phyloP scores from a whole-genome alignment of 768 basidiomycete genomes.

The Exsudoporus frostii region DNA sequence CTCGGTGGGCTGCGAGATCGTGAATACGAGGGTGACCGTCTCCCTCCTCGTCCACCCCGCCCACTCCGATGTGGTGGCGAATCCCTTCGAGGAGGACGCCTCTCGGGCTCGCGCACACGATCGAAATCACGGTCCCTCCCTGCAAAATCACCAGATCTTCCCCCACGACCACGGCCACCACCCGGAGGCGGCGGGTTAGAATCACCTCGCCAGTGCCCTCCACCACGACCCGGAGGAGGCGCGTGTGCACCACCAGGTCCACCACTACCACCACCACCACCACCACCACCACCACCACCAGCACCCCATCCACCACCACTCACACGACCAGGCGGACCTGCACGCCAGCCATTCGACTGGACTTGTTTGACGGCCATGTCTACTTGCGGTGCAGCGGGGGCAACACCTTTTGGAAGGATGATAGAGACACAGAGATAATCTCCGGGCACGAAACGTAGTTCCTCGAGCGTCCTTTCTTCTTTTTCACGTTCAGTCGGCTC shows the following conservation, averaged over 20 bases:
- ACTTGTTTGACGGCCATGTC: slow-evolving; percentile 41
- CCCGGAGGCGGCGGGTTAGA: slow-evolving; percentile 48
- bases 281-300: slow-evolving; percentile 47
- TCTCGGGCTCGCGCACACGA: slow-evolving; percentile 40
- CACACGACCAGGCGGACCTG: slow-evolving; percentile 35
- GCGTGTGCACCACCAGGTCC: slow-evolving; percentile 43
- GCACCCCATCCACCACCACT: slow-evolving; percentile 52
- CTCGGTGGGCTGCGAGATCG: slow-evolving; percentile 43
- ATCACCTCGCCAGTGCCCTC: slow-evolving; percentile 75
- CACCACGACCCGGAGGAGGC: slow-evolving; percentile 44
- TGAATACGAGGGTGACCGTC: slow-evolving; percentile 37
- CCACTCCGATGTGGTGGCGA: slow-evolving; percentile 48
- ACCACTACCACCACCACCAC: slow-evolving; percentile 47
- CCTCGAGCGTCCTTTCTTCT: slow-evolving; percentile 73
- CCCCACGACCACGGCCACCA: slow-evolving; percentile 43
- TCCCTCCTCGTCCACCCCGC: slow-evolving; percentile 41
- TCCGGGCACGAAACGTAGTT: slow-evolving; percentile 75
- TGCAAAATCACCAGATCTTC: slow-evolving; percentile 33
- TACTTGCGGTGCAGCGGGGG: slow-evolving; percentile 41
- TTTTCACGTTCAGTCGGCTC: slow-evolving; percentile 44
- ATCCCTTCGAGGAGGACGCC: slow-evolving; percentile 48
- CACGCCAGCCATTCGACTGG: slow-evolving; percentile 36
- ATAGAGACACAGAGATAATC: slow-evolving; percentile 78
- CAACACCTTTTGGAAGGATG: slow-evolving; percentile 62
- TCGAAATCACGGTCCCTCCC: slow-evolving; percentile 38